These are phyloP conservation scores for Ambrosiella cleistominuta DNA, from an alignment of 2,329 filamentous ascomycete species.

Conservation along the genomic window DNA sequence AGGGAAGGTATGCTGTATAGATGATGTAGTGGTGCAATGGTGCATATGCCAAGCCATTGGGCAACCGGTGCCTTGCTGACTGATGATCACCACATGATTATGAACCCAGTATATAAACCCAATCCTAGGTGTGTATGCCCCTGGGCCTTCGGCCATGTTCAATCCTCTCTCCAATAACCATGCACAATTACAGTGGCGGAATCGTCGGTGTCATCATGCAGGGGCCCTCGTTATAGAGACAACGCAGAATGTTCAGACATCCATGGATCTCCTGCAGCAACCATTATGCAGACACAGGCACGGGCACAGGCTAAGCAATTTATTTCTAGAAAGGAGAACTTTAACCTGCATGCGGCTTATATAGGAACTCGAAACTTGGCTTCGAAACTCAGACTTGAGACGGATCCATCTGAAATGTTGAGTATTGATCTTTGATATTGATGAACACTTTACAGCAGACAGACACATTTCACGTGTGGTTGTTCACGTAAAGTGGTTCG, in stretches of 20 bases:
- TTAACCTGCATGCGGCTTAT: no score
- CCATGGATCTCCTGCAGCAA: background rate
- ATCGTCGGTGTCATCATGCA: background rate
- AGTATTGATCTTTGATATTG: no score
- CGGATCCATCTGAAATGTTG: no score
- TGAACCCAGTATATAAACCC: background rate
- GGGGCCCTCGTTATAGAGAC: background rate
- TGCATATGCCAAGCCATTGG: background rate
- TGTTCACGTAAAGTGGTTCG: background rate
- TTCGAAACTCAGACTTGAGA: no score
- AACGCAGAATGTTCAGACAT: background rate
- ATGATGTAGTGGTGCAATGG: no score
- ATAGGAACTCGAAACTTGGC: no score
- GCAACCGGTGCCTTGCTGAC: background rate
- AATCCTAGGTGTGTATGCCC: no score
- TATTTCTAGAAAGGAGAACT: no score
- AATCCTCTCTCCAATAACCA: background rate
- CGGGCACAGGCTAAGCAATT: no score
- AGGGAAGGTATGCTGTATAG: no score
- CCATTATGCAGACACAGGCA: background rate
- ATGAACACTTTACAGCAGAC: background rate
- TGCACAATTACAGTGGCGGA: background rate
- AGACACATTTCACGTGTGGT: background rate
- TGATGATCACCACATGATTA: background rate
- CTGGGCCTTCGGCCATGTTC: background rate